Percentiles rank a stretch among this genome's conserved stretches.
These are phyloP conservation scores for Tricholoma furcatifolium DNA, from an alignment of 768 basidiomycete species.

Conservation along the genomic window DNA sequence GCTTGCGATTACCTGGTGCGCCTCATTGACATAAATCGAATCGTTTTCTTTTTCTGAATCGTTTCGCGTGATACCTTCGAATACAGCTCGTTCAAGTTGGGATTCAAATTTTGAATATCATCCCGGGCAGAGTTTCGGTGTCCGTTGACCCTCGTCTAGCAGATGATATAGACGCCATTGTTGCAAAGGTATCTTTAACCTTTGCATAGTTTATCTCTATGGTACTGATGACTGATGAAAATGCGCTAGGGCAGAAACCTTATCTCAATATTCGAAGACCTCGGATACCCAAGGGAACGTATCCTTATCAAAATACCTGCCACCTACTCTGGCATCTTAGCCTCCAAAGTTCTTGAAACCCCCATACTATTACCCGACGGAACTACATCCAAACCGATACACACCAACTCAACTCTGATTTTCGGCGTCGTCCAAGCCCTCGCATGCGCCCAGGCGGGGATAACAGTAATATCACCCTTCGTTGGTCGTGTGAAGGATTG, in stretches of 20 bases:
- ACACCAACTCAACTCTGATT: slow-evolving; percentile 36
- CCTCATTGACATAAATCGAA: too few species aligned
- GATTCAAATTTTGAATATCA: slow-evolving; percentile 27
- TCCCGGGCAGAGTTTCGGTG: slow-evolving; percentile 34
- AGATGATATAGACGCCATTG: slow-evolving; percentile 24
- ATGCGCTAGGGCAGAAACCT: slow-evolving; percentile 21
- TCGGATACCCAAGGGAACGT: slow-evolving; percentile 25
- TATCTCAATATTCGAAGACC: slow-evolving; percentile 28
- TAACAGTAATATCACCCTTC: slow-evolving; percentile 34
- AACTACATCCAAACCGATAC: slow-evolving; percentile 19
- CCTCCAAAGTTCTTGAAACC: slow-evolving; percentile 28
- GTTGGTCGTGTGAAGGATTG: slow-evolving; percentile 40
- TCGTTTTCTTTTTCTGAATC: background rate
- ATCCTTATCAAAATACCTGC: slow-evolving; percentile 36
- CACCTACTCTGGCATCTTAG: slow-evolving; percentile 32
- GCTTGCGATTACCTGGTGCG: slow-evolving; percentile 30
- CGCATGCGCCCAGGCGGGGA: slow-evolving; percentile 35
- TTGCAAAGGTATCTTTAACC: slow-evolving; percentile 20
- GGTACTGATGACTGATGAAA: too few species aligned
- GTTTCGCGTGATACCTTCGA: background rate
- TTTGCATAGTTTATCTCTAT: too few species aligned
- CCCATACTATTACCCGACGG: background rate
- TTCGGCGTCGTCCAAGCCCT: slow-evolving; percentile 34
- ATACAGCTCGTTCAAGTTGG: slow-evolving; percentile 32
- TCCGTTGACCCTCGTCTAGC: slow-evolving; percentile 36